These are phyloP conservation scores for Colletotrichum melonis DNA, from an alignment of 2,329 filamentous ascomycete species.

Conservation along the genomic window DNA sequence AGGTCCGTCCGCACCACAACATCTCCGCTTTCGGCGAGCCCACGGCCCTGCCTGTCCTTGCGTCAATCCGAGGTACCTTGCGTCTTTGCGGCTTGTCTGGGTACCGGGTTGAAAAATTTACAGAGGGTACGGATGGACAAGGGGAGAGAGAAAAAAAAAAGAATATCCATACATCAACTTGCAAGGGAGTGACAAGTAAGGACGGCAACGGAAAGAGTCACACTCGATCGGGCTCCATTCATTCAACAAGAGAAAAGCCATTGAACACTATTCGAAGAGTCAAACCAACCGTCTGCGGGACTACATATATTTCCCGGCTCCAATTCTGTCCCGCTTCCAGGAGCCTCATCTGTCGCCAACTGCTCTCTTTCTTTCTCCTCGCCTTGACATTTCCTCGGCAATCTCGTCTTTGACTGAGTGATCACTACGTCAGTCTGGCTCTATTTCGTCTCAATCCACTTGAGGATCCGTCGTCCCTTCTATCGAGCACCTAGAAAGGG, in stretches of 20 bases:
- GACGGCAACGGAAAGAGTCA: constrained; percentile 38
- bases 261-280: constrained; percentile 15
- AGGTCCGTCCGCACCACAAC: constrained; percentile 29
- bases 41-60: constrained; percentile 31
- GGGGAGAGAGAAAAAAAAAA: neutral
- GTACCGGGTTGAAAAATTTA: neutral
- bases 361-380: too few species aligned
- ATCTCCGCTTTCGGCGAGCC: constrained; percentile 41
- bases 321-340: constrained; percentile 10
- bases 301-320: constrained; percentile 26
- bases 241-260: constrained; percentile 10
- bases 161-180: constrained; percentile 5
- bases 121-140: neutral
- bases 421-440: constrained; percentile 13
- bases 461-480: neutral
- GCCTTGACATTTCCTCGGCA: neutral
- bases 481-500: neutral
- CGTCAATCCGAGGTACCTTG: constrained; percentile 28
- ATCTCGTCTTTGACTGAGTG: neutral
- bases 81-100: neutral
- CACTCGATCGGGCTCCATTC: constrained; percentile 28
- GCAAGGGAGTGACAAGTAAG: constrained; percentile 28
- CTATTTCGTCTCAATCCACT: neutral
- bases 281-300: constrained; percentile 1
- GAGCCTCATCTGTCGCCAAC: constrained; percentile 1